These are phyloP conservation scores for Pythium graminicola DNA, from an alignment of 352 stramenopile genomes.

Conservation along the genomic window DNA sequence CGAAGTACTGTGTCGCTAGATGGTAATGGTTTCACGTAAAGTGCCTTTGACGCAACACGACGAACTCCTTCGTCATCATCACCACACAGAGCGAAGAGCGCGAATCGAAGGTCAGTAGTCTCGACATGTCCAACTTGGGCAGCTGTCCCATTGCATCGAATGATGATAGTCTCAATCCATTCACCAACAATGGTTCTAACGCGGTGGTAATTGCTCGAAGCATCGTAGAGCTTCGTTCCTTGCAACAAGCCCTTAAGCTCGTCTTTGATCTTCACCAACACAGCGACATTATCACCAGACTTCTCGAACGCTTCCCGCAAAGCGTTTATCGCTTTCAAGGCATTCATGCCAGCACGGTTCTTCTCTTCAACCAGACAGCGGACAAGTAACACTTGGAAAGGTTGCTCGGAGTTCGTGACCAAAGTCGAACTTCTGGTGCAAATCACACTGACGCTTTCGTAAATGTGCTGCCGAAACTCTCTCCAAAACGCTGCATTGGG, in stretches of 20 bases:
- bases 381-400: constrained; percentile 71
- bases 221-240: constrained; percentile 54
- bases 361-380: constrained; percentile 54
- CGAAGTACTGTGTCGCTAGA: neutral
- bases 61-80: constrained; percentile 19
- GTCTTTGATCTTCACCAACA: constrained; percentile 34
- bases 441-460: constrained; percentile 48
- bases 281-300: constrained; percentile 14
- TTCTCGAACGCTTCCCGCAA: constrained; percentile 38
- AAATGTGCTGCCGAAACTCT: constrained; percentile 58
- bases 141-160: constrained; percentile 2
- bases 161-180: constrained; percentile 49
- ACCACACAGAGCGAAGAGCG: constrained; percentile 39
- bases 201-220: constrained; percentile 49
- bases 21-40: constrained; percentile 18
- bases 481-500: constrained; percentile 35
- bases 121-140: constrained; percentile 17
- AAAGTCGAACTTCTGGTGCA: constrained; percentile 30
- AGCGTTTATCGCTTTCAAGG: constrained; percentile 55
- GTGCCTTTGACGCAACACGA: constrained; percentile 6
- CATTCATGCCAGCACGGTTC: constrained; percentile 40
- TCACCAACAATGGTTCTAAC: constrained; percentile 50
- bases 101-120: constrained; percentile 41
- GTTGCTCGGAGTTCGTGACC: constrained; percentile 46
- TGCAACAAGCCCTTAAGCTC: constrained; percentile 53